Base-by-base conservation (phyloP, 192 early-diverging fungal species). In the Coemansia sp. region DNA sequence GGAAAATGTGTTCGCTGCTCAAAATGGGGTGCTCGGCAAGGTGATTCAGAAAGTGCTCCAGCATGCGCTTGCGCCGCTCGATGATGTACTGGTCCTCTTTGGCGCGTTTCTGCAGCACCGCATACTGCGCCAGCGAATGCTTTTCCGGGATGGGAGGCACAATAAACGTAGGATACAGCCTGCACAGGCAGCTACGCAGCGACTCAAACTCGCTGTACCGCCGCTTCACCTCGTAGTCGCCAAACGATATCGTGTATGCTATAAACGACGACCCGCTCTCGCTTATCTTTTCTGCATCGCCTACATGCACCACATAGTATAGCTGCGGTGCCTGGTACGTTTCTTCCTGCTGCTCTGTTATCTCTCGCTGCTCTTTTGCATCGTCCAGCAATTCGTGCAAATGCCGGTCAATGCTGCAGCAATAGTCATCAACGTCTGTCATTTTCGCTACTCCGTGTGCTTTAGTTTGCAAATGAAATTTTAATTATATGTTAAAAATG, bases 121-220 rank as follows among this genome's bases (percentile, higher is more conserved):
- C 72, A 40, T 63, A 83, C 57, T 78, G 84, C 78, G 87, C 80
- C 49, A 99, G 65, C 16, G 91, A 87, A 79, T 99, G 95, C 76
- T 99, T 99, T 57, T 96, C 94, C 15, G 96, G 96, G 59, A 99
- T 95, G 18, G 96, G 95, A 6, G 94, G 94, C 9, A 97, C 84
- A 46, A 96, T 88, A 39, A 91, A 65, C 1, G 88, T 91, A 6
- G 94, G 94, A 66, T 97, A 91, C 50, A 93, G 80, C 36, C 84
- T 79, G 15, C 75, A 78, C 47, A 99, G 80, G 11, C 87, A 68
- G 46, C 81, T 88, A 53, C 93, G 80, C 40, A 99, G 80, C 3
- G 92, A 86, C 68, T 96, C 95, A 58, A 99, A 99, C 70, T 99
- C 96, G 50, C 91, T 93, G 71, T 99, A 99, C 31, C 96, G 84